Percentiles rank a stretch among this genome's conserved stretches.
Evolutionary conservation across 139 green algal species (phyloP).

Genomic region (Chlamydomonas asymmetrica): DNA sequence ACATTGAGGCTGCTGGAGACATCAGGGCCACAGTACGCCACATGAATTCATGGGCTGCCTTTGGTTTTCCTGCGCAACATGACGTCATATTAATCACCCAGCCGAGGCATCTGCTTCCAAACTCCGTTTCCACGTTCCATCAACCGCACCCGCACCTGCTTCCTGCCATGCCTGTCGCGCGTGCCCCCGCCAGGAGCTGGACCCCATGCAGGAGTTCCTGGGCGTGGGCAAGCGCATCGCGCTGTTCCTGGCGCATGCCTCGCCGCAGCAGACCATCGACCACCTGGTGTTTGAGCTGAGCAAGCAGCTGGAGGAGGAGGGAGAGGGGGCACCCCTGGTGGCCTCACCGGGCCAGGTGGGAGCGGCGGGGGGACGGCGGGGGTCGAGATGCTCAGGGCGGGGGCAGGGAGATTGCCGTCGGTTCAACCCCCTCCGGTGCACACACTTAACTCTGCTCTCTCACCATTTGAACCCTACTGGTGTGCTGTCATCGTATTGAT

Average conservation of each 20-base stretch:
- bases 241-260: conserved; percentile 81
- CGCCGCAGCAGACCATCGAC: conserved; percentile 83
- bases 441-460: too few species aligned
- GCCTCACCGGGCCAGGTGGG: not conserved
- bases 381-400: not conserved
- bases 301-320: conserved; percentile 39
- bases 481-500: too few species aligned
- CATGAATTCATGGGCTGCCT: too few species aligned
- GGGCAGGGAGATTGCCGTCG: not conserved
- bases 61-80: too few species aligned
- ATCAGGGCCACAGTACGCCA: too few species aligned
- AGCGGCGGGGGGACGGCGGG: not conserved
- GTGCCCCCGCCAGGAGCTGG: conserved; percentile 53
- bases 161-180: too few species aligned
- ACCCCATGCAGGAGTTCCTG: conserved; percentile 57
- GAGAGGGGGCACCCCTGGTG: not conserved
- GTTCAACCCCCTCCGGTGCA: too few species aligned
- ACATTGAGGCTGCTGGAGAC: too few species aligned
- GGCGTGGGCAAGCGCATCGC: conserved; percentile 76
- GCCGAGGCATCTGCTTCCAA: too few species aligned
- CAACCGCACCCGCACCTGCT: not conserved
- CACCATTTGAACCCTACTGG: too few species aligned
- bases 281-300: conserved; percentile 79
- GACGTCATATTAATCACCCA: too few species aligned
- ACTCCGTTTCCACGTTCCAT: not conserved